Conservation (phyloP, 148 eudicot species). For the Chenopodium album region DNA sequence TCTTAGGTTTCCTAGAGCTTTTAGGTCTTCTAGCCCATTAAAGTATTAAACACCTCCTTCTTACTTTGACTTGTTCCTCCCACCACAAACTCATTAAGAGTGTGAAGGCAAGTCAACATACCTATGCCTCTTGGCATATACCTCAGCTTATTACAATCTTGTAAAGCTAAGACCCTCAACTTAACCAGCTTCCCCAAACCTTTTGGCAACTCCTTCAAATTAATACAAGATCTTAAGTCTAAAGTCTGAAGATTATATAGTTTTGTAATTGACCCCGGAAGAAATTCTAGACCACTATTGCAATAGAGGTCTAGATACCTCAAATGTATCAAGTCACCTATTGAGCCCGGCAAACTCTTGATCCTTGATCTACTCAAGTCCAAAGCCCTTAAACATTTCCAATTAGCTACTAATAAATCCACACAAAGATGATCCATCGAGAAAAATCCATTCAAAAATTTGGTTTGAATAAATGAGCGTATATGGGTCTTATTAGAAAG, state of each 20-base stretch:
- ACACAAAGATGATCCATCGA: not conserved
- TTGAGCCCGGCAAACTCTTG: not conserved
- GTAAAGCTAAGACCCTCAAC: not conserved
- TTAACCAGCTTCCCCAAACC: not conserved
- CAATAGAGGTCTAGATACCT: slow-evolving; percentile 11
- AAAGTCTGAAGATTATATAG: slow-evolving; percentile 15
- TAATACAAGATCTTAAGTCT: not conserved
- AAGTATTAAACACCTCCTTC: not conserved
- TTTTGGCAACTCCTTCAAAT: slow-evolving; percentile 12
- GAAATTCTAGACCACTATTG: not conserved
- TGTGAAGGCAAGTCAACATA: slow-evolving; percentile 10
- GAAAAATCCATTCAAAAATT: too few species aligned
- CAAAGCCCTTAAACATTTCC: not conserved
- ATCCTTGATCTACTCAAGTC: not conserved
- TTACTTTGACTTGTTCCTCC: not conserved
- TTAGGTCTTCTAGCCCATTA: not conserved
- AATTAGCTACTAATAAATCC: not conserved
- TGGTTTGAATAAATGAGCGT: not conserved
- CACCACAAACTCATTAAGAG: not conserved
- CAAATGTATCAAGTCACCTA: slow-evolving; percentile 22
- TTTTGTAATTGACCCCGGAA: slow-evolving; percentile 15
- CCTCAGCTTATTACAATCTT: not conserved
- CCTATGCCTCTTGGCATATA: slow-evolving; percentile 18
- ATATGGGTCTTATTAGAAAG: not conserved
- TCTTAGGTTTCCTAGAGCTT: not conserved